A percentile compares a stretch with the other conserved stretches of the same genome.
phyloP scores from a whole-genome alignment of 2,329 filamentous ascomycete species.

The Pseudohalonectria lignicola region DNA sequence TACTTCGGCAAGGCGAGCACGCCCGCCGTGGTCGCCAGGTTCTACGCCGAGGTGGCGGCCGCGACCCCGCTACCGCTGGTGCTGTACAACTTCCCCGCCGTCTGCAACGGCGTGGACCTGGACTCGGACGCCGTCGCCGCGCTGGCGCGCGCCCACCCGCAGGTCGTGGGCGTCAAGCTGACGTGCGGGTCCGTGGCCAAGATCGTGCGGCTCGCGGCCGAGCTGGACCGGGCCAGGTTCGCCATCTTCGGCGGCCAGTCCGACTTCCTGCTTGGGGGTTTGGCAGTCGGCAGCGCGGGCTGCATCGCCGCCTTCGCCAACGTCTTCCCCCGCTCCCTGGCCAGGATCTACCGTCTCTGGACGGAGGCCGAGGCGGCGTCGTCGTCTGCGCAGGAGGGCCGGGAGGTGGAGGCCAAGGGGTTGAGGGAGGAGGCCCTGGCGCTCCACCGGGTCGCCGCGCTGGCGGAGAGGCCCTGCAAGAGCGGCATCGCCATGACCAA shows the following conservation, averaged over 20 bases:
- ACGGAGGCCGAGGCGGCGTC: constrained; percentile 8
- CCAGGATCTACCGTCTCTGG: constrained; percentile 51
- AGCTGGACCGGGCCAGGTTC: constrained; percentile 44
- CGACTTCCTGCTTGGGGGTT: constrained; percentile 55
- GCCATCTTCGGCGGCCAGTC: constrained; percentile 62
- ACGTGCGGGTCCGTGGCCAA: constrained; percentile 66
- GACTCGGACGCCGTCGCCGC: constrained; percentile 50
- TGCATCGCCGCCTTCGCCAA: constrained; percentile 54
- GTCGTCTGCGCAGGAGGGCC: background rate
- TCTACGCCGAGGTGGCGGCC: constrained; percentile 47
- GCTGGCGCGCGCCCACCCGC: constrained; percentile 26
- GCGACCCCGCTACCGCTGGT: constrained; percentile 44
- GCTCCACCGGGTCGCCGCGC: constrained; percentile 49
- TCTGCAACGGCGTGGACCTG: constrained; percentile 58
- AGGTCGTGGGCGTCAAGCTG: constrained; percentile 21
- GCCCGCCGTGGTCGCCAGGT: constrained; percentile 42
- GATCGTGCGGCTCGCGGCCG: constrained; percentile 46
- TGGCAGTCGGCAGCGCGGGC: constrained; percentile 47
- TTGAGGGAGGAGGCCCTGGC: constrained; percentile 41
- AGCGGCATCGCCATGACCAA: constrained; percentile 57
- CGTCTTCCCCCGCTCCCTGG: constrained; percentile 45
- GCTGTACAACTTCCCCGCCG: constrained; percentile 58
- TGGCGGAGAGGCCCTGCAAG: constrained; percentile 57
- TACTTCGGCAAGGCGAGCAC: constrained; percentile 56
- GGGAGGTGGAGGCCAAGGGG: background rate